Evolutionary conservation across 495 filamentous ascomycete species (phyloP), one percentile per base, ranked within the genome.

Genomic region (Hamigera avellanea): DNA sequence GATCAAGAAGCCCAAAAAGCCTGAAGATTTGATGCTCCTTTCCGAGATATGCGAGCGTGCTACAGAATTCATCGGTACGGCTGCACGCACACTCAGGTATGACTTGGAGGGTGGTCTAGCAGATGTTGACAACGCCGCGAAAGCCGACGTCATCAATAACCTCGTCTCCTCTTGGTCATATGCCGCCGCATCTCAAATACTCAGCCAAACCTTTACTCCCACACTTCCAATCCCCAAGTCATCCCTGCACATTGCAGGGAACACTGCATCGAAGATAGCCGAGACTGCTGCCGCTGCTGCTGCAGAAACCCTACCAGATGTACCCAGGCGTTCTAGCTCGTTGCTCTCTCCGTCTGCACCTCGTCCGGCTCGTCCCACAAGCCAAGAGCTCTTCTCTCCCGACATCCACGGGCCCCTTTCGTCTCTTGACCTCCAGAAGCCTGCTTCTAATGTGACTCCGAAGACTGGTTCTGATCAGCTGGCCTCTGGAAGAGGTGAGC

Each of bases 91-190:
- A 6, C 75, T 95, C 48, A 70, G 87, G 19, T 72, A 73, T 33
- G 93, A 95, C 45, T 60, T 95, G 1, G 52, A 61, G 40, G 41
- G 36, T 35, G 59, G 56, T 1, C 39, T 62, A 23, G 36, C 55
- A 36, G 56, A 62, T 35, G 61, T 67, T 37, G 43, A 54, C 6
- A 40, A 50, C 17, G 32, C 39, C 18, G 45, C 39, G 9, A 68
- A 63, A 40, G 18, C 49, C 9, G 70, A 76, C 42, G 57, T 86
- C 12, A 73, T 91, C 31, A 81, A 87, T 48, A 86, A 91, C 46
- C 50, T 95, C 3, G 78, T 94, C 7, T 78, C 78, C 4, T 86
- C 86, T 0, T 95, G 89, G 73, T 80, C 75, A 7, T 94, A 86
- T 51, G 76, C 81, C 17, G 79, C 83, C 16, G 70, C 79, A 7